Evolutionary conservation across 371 early-diverging fungal species (phyloP), one percentile per base, ranked within the genome.

Genomic region (Batkoa obscura): DNA sequence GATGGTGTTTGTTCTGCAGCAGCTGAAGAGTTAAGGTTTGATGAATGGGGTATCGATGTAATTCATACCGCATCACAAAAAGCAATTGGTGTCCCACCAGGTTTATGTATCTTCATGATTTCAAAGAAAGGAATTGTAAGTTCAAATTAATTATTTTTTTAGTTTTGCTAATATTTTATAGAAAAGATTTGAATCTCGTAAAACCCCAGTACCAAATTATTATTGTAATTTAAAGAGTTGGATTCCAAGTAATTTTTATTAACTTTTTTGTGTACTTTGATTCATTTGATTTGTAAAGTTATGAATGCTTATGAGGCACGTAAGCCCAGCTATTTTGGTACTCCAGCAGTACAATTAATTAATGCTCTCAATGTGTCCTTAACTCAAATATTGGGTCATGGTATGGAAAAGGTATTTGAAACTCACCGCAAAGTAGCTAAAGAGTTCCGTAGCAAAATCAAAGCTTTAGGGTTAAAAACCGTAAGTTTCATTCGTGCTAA

Each of bases 1-100:
- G 97, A 94, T 66, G 94, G 88, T 66, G 97, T 96, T 17, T 96
- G 97, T 70, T 86, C 92, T 1, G 88, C 88, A 51, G 97, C 85
- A 23, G 88, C 86, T 30, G 97, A 96, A 70, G 83, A 81, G 54
- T 83, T 96, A 68, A 73, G 80, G 60, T 83, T 92, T 66, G 94
- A 94, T 66, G 86, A 74, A 47, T 93, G 93, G 93, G 82, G 83
- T 49, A 67, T 92, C 58, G 93, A 93, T 63, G 74, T 86, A 31
- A 79, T 90, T 35, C 70, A 90, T 61, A 91, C 94, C 13, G 97
- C 88, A 38, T 83, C 85, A 39, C 95, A 96, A 65, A 96, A 96
- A 77, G 97, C 94, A 10, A 66, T 96, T 43, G 97, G 97, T 62
- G 77, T 77, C 62, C 89, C 89, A 39, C 87, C 88, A 17, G 89